Evolutionary conservation across 2,329 filamentous ascomycete species (phyloP), one percentile per base, ranked within the genome.

Genomic region (Cordyceps militaris): DNA sequence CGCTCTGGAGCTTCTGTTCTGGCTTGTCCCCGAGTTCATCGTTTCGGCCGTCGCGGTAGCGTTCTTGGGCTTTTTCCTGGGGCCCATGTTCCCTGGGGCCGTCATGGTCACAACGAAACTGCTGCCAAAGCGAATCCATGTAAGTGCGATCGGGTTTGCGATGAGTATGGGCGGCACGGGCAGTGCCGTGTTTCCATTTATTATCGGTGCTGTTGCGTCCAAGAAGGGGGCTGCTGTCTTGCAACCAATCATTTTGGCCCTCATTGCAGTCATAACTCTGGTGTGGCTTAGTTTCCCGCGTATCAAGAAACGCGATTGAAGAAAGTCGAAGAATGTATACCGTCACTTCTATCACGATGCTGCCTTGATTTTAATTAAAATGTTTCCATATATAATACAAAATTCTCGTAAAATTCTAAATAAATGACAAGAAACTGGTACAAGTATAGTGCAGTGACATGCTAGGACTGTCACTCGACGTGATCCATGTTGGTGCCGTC

Each of bases 21-120:
- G 73, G 73, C 66, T 75, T 0, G 68, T 93, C 73, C 88, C 61
- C 0, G 79, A 85, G 42, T 89, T 92, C 68, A 63, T 73, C 23
- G 73, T 74, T 0, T 75, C 73, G 0, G 72, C 86, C 0, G 75
- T 91, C 2, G 82, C 86, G 0, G 85, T 89, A 2, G 75, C 84
- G 0, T 71, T 91, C 0, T 78, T 89, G 28, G 88, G 88, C 0
- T 88, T 91, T 74, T 89, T 91, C 64, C 74, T 91, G 0, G 88
- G 88, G 0, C 88, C 88, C 0, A 70, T 91, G 59, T 91, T 91
- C 66, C 87, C 88, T 0, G 85, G 85, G 1, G 86, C 82, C 0
- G 78, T 91, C 9, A 84, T 89, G n/a, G 79, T 85, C 1, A 82
- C 84, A 4, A 87, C 86, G 0, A 89, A 88, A 62, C 73, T 91